Conservation (phyloP, 2,329 filamentous ascomycete genomes). For the Xylaria hypoxylon region DNA sequence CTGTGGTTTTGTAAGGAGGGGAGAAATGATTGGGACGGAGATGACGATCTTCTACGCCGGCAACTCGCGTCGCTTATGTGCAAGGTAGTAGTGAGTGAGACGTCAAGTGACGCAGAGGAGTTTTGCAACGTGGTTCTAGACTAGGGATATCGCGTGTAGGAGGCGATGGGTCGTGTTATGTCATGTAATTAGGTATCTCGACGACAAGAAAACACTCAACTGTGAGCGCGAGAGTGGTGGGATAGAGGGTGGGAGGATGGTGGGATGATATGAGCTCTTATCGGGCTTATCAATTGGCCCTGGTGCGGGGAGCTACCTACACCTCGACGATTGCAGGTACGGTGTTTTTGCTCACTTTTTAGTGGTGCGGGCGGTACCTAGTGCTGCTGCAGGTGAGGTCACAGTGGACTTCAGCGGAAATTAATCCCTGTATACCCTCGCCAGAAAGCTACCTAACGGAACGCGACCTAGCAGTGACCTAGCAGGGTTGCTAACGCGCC, state of each 20-base stretch:
- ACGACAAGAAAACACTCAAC: constrained; percentile 27
- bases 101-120: constrained; percentile 23
- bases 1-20: not conserved
- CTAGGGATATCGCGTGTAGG: constrained; percentile 12
- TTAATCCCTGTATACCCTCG: too few relatives aligned
- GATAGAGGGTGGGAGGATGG: constrained; percentile 18
- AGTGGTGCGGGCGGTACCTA: constrained; percentile 10
- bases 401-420: constrained; percentile 20
- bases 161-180: constrained; percentile 22
- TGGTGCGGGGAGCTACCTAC: constrained; percentile 35
- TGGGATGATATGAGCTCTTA: constrained; percentile 40
- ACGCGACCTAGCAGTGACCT: not conserved
- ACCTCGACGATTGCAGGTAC: not conserved
- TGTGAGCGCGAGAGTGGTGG: constrained; percentile 13
- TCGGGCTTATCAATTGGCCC: constrained; percentile 37
- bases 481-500: constrained; percentile 26
- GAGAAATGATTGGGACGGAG: constrained; percentile 3
- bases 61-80: constrained; percentile 19
- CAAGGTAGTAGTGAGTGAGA: constrained; percentile 9
- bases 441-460: not conserved
- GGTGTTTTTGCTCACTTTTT: not conserved
- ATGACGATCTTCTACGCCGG: not conserved
- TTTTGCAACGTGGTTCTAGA: constrained; percentile 28
- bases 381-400: constrained; percentile 33
- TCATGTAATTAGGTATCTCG: constrained; percentile 28